Conservation (phyloP, 2,329 filamentous ascomycete genomes). For the Colletotrichum sansevieriae region DNA sequence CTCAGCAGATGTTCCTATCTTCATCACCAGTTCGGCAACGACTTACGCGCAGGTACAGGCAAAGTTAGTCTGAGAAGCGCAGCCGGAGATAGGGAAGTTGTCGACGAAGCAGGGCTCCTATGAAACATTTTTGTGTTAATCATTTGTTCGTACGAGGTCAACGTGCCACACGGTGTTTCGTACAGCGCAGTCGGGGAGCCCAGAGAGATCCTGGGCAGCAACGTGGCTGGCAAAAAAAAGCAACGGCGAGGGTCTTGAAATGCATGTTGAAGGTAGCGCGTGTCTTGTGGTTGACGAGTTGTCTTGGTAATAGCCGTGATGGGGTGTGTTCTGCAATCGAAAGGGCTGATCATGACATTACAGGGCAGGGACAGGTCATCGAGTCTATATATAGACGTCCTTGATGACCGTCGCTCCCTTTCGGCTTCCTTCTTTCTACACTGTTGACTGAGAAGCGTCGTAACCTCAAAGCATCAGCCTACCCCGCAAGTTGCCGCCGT, state of each 20-base stretch:
- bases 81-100: conserved; percentile 37
- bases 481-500: conserved; percentile 4
- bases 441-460: neutral
- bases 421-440: neutral
- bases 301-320: neutral
- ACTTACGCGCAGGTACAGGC: conserved; percentile 41
- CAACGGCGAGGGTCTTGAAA: conserved; percentile 42
- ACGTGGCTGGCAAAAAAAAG: conserved; percentile 44
- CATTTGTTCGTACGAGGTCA: too few relatives aligned
- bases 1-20: neutral
- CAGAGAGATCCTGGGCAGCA: conserved; percentile 42
- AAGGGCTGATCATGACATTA: conserved; percentile 26
- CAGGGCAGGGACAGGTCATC: neutral
- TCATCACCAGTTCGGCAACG: neutral
- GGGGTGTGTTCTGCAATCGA: conserved; percentile 12
- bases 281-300: neutral
- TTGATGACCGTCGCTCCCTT: too few relatives aligned
- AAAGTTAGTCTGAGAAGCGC: conserved; percentile 37
- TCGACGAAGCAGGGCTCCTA: conserved; percentile 38
- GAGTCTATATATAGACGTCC: conserved; percentile 25
- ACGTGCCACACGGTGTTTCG: neutral
- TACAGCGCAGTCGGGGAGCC: conserved; percentile 32
- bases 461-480: neutral
- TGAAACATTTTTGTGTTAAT: neutral
- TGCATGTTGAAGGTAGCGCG: conserved; percentile 45